Evolutionary conservation across 192 early-diverging fungal species (phyloP), one percentile per base, ranked within the genome.

Genomic region (Podila clonocystis): DNA sequence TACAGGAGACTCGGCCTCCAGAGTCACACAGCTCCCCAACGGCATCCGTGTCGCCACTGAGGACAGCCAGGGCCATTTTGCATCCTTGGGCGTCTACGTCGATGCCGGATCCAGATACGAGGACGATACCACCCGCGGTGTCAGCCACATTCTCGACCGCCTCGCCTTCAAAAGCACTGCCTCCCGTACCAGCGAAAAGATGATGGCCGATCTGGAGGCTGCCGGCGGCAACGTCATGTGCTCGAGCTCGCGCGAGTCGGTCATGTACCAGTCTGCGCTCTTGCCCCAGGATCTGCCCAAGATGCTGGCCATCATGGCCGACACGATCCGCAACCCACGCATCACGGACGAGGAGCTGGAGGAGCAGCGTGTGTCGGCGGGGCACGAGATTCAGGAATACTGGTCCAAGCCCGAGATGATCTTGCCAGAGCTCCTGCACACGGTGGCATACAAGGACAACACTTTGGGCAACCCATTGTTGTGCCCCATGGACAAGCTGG

Each of bases 181-280:
- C 63, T 88, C 87, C 33, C 86, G 88, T 70, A 90, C 91, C 12
- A 87, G 89, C 9, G 90, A 89, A 31, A 85, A 93, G 66, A 90
- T 96, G 26, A 87, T 95, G 68, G 85, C 87, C 20, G 86, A 91
- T 83, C 83, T 97, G 57, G 97, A 98, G 70, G 88, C 91, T 41
- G 85, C 98, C 20, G 97, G 98, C 15, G 96, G 96, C 20, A 96
- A 95, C 59, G 89, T 98, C 19, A 91, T 94, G 87, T 93, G 96
- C 67, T 94, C 96, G 22, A 92, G 92, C 58, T 93, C 95, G 26
- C 91, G 97, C 34, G 98, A 99, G 78, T 88, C 93, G 62, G 96
- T 99, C 83, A 95, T 97, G 91, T 99, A 98, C 80, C 97, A 97
- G 77, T 92, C 94, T 8, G 91, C 95, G 8, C 91, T 99, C 28